These are phyloP conservation scores for Fomitopsis pulvina DNA, from an alignment of 768 basidiomycete genomes.

Conservation along the genomic window DNA sequence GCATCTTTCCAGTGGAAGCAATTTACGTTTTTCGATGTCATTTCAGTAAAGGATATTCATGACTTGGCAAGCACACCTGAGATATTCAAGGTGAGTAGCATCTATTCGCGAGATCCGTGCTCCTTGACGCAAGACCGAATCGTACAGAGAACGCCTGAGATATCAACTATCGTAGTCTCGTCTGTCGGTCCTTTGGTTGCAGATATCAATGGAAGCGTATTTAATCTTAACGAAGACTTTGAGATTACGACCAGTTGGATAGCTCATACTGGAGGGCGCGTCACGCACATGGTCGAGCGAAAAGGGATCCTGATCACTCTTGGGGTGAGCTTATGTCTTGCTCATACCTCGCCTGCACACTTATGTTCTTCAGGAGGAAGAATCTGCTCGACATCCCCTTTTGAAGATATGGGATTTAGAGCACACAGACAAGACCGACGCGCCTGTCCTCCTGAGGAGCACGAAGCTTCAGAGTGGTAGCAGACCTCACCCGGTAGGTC, in stretches of 20 bases:
- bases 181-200: slow-evolving; percentile 69
- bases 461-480: slow-evolving; percentile 70
- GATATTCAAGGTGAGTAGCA: slow-evolving; percentile 59
- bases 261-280: slow-evolving; percentile 71
- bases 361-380: slow-evolving; percentile 60
- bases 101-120: background rate
- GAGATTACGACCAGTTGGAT: slow-evolving; percentile 69
- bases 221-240: slow-evolving; percentile 69
- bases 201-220: slow-evolving; percentile 80
- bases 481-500: slow-evolving; percentile 68
- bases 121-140: slow-evolving; percentile 1
- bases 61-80: slow-evolving; percentile 72
- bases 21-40: slow-evolving; percentile 84
- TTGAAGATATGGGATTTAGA: slow-evolving; percentile 89
- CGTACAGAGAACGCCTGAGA: slow-evolving; percentile 57
- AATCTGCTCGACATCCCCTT: slow-evolving; percentile 53
- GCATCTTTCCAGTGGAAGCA: slow-evolving; percentile 41
- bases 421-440: slow-evolving; percentile 53
- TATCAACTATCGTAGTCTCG: slow-evolving; percentile 61
- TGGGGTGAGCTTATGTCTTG: slow-evolving; percentile 48
- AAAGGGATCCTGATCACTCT: slow-evolving; percentile 81
- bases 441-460: slow-evolving; percentile 63
- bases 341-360: background rate
- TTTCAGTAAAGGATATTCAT: slow-evolving; percentile 71
- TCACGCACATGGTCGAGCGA: slow-evolving; percentile 82